Conservation (phyloP, 371 early-diverging fungal species). For the Lichtheimia hyalospora region DNA sequence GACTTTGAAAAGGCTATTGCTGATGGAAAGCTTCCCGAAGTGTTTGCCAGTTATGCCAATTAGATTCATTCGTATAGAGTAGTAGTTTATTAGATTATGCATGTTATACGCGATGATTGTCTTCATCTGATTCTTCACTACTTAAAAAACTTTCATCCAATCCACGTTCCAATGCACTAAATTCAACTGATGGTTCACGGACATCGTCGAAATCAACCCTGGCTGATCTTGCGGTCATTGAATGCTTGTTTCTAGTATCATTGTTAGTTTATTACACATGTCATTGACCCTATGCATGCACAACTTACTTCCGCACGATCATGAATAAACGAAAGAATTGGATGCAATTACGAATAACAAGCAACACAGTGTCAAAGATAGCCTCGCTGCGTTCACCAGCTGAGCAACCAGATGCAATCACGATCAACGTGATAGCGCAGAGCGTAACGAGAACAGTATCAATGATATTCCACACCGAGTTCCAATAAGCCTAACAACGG, state of each 20-base stretch:
- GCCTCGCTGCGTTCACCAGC: slow-evolving; percentile 60
- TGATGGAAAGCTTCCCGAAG: slow-evolving; percentile 54
- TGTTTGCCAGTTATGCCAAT: slow-evolving; percentile 44
- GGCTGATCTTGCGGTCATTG: slow-evolving; percentile 39
- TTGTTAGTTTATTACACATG: background rate
- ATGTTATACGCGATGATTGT: slow-evolving; percentile 16
- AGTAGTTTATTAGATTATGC: slow-evolving; percentile 1
- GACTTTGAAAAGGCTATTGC: slow-evolving; percentile 57
- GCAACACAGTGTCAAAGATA: slow-evolving; percentile 67
- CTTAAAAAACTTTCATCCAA: slow-evolving; percentile 39
- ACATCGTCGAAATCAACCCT: slow-evolving; percentile 44
- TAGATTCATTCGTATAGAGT: slow-evolving; percentile 5
- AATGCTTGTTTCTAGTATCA: slow-evolving; percentile 40
- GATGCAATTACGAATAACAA: slow-evolving; percentile 71
- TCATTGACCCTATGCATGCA: background rate
- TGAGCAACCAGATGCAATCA: slow-evolving; percentile 66
- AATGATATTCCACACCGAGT: slow-evolving; percentile 72
- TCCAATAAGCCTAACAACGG: slow-evolving; percentile 69
- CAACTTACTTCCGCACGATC: slow-evolving; percentile 70
- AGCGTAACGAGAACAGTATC: slow-evolving; percentile 66
- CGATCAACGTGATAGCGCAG: slow-evolving; percentile 69
- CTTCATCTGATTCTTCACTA: slow-evolving; percentile 41
- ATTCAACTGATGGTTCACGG: slow-evolving; percentile 39
- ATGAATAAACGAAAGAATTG: slow-evolving; percentile 67
- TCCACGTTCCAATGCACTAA: slow-evolving; percentile 32